Evolutionary conservation across 164 flowering plant species (phyloP), one percentile per base, ranked within the genome.

Genomic region (Taxillus chinensis): DNA sequence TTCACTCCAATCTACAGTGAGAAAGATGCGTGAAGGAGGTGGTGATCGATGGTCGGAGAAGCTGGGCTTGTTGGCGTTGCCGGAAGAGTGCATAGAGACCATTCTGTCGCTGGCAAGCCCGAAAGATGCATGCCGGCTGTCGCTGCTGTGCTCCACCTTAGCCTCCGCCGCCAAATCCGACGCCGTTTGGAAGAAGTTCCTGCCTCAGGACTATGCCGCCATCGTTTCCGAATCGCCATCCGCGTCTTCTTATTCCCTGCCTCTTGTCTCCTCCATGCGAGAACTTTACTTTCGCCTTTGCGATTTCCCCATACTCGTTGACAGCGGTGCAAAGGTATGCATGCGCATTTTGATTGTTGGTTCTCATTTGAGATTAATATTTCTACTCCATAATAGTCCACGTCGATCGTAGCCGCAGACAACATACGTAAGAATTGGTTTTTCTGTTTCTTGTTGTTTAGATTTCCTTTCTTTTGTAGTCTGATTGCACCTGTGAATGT

Each of bases 1-100:
- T 27, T n/a, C n/a, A 27, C 27, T 27, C 27, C 27, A 27, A 27
- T 27, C 0, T 0, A 27, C 27, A 27, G 27, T 27, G 27, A 27
- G 27, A 27, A 2, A 27, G 27, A 27, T 27, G 27, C 1, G 27
- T 27, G 27, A 27, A 27, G 27, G 27, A 27, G 27, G 27, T 27
- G 27, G 27, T 27, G 27, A 27, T 27, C 27, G 27, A 27, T 27
- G 27, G 27, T 27, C 27, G 27, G 27, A 27, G 27, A 27, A 27
- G 27, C 27, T 27, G 2, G 27, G 27, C 27, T 27, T 27, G 27
- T 27, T 27, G 27, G 27, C 27, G 27, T 45, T 80, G 48, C 86
- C 86, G 1, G 78, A 78, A 49, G 81, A 66, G 2, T 82, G 83
- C 70, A 65, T 79, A 9, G 75, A 82, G 6, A 16, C 49, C 59